Evolutionary conservation across 2,329 filamentous ascomycete genomes (phyloP).

Genomic region (Cryoendolithus antarcticus): DNA sequence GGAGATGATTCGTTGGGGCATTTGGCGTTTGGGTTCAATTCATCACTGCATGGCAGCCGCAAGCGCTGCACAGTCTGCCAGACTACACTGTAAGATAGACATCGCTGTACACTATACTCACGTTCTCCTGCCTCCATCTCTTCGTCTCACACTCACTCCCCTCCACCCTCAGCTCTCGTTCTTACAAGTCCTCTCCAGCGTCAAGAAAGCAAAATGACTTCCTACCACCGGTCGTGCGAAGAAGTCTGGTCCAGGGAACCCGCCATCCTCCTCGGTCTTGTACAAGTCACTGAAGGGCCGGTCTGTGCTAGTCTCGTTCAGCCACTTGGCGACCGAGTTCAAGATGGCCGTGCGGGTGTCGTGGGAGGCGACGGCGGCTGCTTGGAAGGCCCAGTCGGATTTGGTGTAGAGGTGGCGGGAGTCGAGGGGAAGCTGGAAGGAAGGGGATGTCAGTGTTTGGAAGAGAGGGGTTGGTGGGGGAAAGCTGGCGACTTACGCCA

Average conservation of each 20-base stretch:
- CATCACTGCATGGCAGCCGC: too few species aligned
- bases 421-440: conserved; percentile 55
- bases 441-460: neutral
- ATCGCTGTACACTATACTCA: too few species aligned
- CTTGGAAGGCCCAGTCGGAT: conserved; percentile 85
- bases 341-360: conserved; percentile 59
- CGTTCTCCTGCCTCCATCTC: neutral
- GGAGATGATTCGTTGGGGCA: too few species aligned
- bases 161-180: neutral
- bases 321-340: conserved; percentile 62
- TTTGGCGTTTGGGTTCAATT: too few species aligned
- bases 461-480: neutral
- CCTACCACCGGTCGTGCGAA: conserved; percentile 78
- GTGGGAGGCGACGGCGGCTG: conserved; percentile 62
- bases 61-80: too few species aligned
- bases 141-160: neutral
- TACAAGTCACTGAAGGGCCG: conserved; percentile 72
- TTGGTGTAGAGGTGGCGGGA: conserved; percentile 75
- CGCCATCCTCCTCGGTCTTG: conserved; percentile 63
- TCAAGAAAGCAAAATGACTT: conserved; percentile 74
- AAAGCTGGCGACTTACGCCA: conserved; percentile 31
- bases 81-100: too few species aligned
- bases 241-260: conserved; percentile 62
- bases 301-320: conserved; percentile 70
- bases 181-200: conserved; percentile 62